Evolutionary conservation across 2,329 filamentous ascomycete species (phyloP).

Genomic region (Aspergillus ochraceoroseus): DNA sequence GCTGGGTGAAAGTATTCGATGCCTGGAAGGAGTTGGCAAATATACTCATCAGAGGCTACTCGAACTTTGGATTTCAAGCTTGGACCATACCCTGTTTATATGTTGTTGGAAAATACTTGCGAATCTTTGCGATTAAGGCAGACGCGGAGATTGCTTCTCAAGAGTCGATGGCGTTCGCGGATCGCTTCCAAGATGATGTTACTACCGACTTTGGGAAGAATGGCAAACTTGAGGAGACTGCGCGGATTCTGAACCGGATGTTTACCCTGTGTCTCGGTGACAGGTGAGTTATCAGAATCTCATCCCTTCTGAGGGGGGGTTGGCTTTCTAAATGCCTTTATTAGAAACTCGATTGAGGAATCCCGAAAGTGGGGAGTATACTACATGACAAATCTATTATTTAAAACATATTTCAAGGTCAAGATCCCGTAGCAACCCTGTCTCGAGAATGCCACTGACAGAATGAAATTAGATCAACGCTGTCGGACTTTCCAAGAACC

Average conservation of each 20-base stretch:
- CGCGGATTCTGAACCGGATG: slow-evolving; percentile 82
- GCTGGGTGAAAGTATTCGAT: slow-evolving; percentile 80
- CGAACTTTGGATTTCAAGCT: slow-evolving; percentile 67
- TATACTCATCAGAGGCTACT: slow-evolving; percentile 74
- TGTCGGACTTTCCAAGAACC: slow-evolving; percentile 81
- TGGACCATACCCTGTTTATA: slow-evolving; percentile 95
- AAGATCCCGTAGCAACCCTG: not conserved
- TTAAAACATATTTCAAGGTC: slow-evolving; percentile 95
- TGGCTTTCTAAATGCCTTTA: slow-evolving; percentile 4
- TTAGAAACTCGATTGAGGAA: slow-evolving; percentile 72
- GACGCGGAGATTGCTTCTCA: slow-evolving; percentile 62
- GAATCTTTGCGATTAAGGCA: slow-evolving; percentile 84
- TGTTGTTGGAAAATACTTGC: slow-evolving; percentile 75
- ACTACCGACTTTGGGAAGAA: slow-evolving; percentile 71
- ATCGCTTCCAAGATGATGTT: slow-evolving; percentile 71
- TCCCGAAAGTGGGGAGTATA: slow-evolving; percentile 98
- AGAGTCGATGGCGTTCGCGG: slow-evolving; percentile 45
- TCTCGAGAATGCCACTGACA: not conserved
- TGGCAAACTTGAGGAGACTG: slow-evolving; percentile 83
- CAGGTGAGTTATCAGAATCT: slow-evolving; percentile 56
- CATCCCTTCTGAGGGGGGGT: not conserved
- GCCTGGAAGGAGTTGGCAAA: slow-evolving; percentile 82
- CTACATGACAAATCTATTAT: slow-evolving; percentile 86
- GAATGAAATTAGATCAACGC: slow-evolving; percentile 62
- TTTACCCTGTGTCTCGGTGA: slow-evolving; percentile 88